phyloP scores from a whole-genome alignment of 2,329 filamentous ascomycete species.

The Fusarium luffae region DNA sequence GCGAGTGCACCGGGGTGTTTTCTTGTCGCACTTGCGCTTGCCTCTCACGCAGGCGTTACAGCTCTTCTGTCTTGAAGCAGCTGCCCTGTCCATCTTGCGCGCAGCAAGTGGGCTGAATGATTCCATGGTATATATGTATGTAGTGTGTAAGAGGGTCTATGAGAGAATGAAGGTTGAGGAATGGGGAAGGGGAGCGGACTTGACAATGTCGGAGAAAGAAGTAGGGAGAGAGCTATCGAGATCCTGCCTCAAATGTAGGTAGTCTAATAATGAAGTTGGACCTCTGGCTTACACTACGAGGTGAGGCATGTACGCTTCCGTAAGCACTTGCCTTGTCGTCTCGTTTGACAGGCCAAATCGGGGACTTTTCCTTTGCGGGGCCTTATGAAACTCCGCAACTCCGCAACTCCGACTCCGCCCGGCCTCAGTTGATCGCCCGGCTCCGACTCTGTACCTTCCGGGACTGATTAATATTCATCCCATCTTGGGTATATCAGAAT shows the following conservation, averaged over 20 bases:
- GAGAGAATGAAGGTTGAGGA: neutral
- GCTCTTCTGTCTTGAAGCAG: constrained; percentile 62
- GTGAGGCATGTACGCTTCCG: neutral
- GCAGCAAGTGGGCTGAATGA: constrained; percentile 43
- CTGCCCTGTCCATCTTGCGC: constrained; percentile 47
- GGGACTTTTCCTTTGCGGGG: constrained; percentile 10
- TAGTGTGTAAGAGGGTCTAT: neutral
- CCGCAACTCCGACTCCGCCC: constrained; percentile 44
- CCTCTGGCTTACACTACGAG: neutral
- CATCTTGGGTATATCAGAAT: neutral
- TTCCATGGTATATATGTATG: constrained; percentile 36
- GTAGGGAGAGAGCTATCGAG: neutral
- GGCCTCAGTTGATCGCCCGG: constrained; percentile 38
- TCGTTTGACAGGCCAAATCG: constrained; percentile 37
- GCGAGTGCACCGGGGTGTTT: constrained; percentile 55
- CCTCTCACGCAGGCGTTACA: constrained; percentile 61
- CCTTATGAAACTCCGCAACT: constrained; percentile 46
- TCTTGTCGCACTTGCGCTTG: constrained; percentile 62
- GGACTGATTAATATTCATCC: neutral
- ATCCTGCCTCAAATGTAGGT: constrained; percentile 1
- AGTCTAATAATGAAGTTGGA: neutral
- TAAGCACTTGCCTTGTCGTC: constrained; percentile 14
- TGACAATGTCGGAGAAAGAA: constrained; percentile 25
- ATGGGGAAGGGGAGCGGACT: constrained; percentile 19
- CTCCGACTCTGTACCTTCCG: constrained; percentile 28